Base-by-base conservation (phyloP, 495 filamentous ascomycete species). In the Clohesyomyces aquaticus region DNA sequence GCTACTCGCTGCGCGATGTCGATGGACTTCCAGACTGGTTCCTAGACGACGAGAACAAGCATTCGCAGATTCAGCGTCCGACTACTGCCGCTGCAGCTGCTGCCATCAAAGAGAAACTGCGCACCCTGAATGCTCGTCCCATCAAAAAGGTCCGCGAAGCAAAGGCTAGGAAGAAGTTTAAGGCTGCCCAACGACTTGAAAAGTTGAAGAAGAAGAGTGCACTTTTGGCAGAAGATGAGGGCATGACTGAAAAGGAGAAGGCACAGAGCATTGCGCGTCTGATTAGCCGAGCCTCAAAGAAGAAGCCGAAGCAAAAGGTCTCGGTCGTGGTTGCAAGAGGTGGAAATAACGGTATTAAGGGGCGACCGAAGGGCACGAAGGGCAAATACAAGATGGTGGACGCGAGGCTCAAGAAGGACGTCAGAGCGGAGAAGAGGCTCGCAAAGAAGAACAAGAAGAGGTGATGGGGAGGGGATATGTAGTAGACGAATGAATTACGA, bases 111-210 rank as follows among this genome's bases (percentile, higher is more conserved):
- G 94, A 96, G 70, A 98, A 98, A 80, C 74, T 88, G 71, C 89
- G 93, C 4, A 92, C 95, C 1, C 84, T 96, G 64, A 99, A 99
- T 73, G 94, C 93, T 12, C 86, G 94, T 35, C 94, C 94, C 0
- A 98, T 98, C 84, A 99, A 99, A 86, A 99, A 99, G 80, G 94
- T 99, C 19, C 87, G 90, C 67, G 94, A 99, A 75, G 94, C 94
- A 22, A 91, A 93, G 77, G 93, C 91, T 28, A 82, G 94, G 45
- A 98, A 98, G 84, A 97, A 96, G 82, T 88, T 96, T 75, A 95
- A 94, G 83, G 88, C 92, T 21, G 91, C 90, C 0, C 89, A 93
- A 78, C 81, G 83, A 58, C 76, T 99, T 45, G 95, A 98, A 83
- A 96, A 95, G 77, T 78, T 98, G 66, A 86, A 89, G 75, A 96